A percentile compares a stretch with the other conserved stretches of the same genome.
phyloP scores from a whole-genome alignment of 1,284 basidiomycete species.

The Cystobasidiaceae sp. region DNA sequence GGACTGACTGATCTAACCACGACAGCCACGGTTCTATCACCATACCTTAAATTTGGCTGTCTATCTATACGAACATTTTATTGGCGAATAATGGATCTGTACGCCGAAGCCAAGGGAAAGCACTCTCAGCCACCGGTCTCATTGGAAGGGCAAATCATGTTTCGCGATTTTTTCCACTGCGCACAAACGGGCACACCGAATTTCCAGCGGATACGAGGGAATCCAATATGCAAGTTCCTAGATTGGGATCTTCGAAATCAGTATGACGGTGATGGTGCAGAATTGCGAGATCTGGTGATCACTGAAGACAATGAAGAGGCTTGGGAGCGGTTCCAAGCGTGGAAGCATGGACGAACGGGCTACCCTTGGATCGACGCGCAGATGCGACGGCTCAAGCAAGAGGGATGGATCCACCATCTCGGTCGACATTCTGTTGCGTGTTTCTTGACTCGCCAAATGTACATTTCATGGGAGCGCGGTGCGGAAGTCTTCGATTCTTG shows the following conservation, averaged over 20 bases:
- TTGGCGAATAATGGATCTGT: conserved; percentile 48
- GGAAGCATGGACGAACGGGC: conserved; percentile 51
- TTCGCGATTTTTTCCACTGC: conserved; percentile 44
- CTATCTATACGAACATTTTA: conserved; percentile 50
- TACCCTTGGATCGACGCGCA: conserved; percentile 54
- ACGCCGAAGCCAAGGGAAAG: conserved; percentile 42
- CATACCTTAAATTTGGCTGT: conserved; percentile 54
- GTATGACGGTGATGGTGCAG: conserved; percentile 47
- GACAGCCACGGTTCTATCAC: conserved; percentile 49
- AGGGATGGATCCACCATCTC: conserved; percentile 52
- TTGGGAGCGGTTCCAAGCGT: conserved; percentile 49
- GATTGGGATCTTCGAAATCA: conserved; percentile 47
- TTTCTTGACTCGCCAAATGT: conserved; percentile 55
- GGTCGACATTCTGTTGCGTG: conserved; percentile 55
- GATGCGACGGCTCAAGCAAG: conserved; percentile 51
- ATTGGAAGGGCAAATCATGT: conserved; percentile 38
- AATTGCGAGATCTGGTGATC: conserved; percentile 41
- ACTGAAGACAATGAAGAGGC: conserved; percentile 47
- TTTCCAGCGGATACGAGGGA: conserved; percentile 50
- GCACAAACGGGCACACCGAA: conserved; percentile 49
- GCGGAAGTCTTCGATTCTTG: conserved; percentile 53
- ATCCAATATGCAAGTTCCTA: conserved; percentile 48
- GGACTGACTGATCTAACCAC: no score
- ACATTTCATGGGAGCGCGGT: conserved; percentile 56
- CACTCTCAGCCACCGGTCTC: conserved; percentile 36